These are phyloP conservation scores for Penicillium angulare DNA, from an alignment of 495 filamentous ascomycete species.

Conservation along the genomic window DNA sequence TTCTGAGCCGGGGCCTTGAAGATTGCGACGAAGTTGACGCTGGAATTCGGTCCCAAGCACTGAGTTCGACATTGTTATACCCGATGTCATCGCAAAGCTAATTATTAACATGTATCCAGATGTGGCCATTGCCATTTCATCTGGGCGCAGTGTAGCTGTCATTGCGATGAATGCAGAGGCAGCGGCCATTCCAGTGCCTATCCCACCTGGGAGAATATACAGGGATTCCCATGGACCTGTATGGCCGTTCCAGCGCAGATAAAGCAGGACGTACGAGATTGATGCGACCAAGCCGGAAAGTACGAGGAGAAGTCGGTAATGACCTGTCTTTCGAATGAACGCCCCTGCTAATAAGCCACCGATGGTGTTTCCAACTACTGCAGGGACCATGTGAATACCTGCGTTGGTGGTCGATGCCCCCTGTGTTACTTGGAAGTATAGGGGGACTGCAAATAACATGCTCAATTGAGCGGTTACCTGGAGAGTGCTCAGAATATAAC, in stretches of 20 bases:
- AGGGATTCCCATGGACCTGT: constrained; percentile 60
- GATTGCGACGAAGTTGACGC: constrained; percentile 23
- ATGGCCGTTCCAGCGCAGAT: constrained; percentile 61
- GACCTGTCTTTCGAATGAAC: constrained; percentile 57
- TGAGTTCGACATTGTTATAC: constrained; percentile 49
- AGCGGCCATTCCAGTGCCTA: constrained; percentile 55
- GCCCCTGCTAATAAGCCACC: constrained; percentile 60
- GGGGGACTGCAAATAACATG: constrained; percentile 52
- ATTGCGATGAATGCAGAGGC: constrained; percentile 57
- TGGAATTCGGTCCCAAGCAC: constrained; percentile 36
- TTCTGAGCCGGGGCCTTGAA: constrained; percentile 27
- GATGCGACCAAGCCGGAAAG: constrained; percentile 50
- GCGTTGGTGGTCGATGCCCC: constrained; percentile 53
- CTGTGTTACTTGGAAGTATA: constrained; percentile 69
- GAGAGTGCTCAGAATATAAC: constrained; percentile 52
- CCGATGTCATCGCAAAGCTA: constrained; percentile 52
- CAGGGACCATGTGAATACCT: constrained; percentile 62
- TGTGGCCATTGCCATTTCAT: constrained; percentile 55
- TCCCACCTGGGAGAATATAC: constrained; percentile 58
- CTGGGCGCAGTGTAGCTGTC: constrained; percentile 48
- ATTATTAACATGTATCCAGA: constrained; percentile 52
- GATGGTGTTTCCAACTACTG: constrained; percentile 63
- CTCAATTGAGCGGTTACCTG: constrained; percentile 58
- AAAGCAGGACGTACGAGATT: constrained; percentile 52
- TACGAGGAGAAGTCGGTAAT: constrained; percentile 56